These are phyloP conservation scores for Acanthamoeba castellanii DNA, from an alignment of 208 protist genomes.

Conservation along the genomic window DNA sequence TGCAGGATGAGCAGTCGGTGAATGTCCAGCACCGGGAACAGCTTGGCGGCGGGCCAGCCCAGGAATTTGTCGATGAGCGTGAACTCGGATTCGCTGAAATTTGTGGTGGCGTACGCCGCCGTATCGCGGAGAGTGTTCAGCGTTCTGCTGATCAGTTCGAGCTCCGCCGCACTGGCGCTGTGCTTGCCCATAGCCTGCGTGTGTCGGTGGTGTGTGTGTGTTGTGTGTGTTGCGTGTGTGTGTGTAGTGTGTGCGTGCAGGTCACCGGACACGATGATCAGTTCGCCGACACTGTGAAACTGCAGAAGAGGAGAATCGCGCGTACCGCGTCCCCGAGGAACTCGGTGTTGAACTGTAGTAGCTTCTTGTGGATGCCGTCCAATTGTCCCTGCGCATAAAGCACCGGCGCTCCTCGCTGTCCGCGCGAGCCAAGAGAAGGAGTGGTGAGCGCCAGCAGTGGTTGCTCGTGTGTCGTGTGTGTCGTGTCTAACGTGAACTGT, in stretches of 20 bases:
- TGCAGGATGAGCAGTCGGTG: constrained; percentile 38
- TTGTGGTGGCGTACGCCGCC: background rate
- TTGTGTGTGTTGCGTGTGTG: background rate
- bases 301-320: background rate
- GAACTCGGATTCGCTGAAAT: constrained; percentile 5
- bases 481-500: background rate
- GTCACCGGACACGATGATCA: too few relatives aligned
- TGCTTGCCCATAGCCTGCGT: background rate
- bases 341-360: constrained; percentile 57
- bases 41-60: constrained; percentile 54
- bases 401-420: constrained; percentile 48
- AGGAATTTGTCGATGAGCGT: constrained; percentile 21
- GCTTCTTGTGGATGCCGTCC: constrained; percentile 66
- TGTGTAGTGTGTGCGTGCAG: too few relatives aligned
- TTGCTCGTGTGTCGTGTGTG: too few relatives aligned
- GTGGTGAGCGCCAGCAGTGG: background rate
- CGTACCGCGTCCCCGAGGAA: background rate
- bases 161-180: background rate
- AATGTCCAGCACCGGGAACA: constrained; percentile 61
- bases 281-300: background rate
- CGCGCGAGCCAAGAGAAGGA: background rate
- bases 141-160: background rate
- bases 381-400: constrained; percentile 50
- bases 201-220: background rate
- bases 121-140: constrained; percentile 5